Percentiles rank a stretch among this genome's conserved stretches.
Conservation (phyloP, 345 rosid species). For the Salix suchowensis region DNA sequence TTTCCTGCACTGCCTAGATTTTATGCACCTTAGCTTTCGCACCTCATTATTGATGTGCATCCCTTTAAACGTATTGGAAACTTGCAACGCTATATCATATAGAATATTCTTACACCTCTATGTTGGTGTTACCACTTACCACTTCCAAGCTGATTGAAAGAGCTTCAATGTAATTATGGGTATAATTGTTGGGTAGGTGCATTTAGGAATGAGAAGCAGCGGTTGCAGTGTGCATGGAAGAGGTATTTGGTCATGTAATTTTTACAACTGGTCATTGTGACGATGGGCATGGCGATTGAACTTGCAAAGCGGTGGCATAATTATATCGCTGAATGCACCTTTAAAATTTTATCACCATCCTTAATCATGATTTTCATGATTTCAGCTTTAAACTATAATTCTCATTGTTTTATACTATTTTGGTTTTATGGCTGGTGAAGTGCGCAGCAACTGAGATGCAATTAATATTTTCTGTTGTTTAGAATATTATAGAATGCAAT, state of each 20-base stretch:
- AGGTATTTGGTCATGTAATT: neutral
- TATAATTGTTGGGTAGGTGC: neutral
- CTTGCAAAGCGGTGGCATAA: neutral
- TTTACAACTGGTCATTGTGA: neutral
- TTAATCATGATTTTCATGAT: neutral
- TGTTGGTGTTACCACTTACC: neutral
- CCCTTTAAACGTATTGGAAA: no score
- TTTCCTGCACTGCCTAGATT: neutral
- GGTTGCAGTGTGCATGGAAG: neutral
- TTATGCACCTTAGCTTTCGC: neutral
- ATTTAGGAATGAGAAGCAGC: neutral
- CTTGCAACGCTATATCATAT: neutral
- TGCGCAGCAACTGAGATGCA: neutral
- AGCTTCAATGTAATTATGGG: neutral
- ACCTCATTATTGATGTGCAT: no score
- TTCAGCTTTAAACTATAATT: neutral
- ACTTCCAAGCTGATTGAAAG: neutral
- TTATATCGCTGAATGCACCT: neutral
- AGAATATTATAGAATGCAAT: neutral
- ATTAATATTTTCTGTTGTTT: neutral
- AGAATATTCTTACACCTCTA: neutral
- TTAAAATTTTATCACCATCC: neutral
- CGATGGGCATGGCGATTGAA: neutral
- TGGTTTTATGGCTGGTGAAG: neutral
- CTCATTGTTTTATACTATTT: neutral